A percentile compares a stretch with the other conserved stretches of the same genome.
Evolutionary conservation across 495 filamentous ascomycete genomes (phyloP).

Genomic region (Massariosphaeria phaeospora): DNA sequence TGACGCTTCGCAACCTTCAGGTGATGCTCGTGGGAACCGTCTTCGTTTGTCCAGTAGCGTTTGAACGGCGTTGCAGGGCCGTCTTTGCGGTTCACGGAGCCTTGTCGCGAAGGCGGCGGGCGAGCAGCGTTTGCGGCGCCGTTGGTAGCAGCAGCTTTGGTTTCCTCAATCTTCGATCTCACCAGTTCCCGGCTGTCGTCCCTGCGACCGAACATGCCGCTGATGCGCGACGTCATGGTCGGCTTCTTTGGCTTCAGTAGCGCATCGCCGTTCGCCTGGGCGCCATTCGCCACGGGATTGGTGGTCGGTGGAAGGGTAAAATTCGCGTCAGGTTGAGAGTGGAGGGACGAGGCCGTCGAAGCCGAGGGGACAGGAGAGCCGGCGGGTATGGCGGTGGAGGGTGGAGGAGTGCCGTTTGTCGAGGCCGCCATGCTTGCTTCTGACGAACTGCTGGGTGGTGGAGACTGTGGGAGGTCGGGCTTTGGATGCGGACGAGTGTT

Average conservation of each 20-base stretch:
- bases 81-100: conserved; percentile 36
- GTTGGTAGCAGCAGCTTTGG: conserved; percentile 22
- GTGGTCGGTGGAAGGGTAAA: conserved; percentile 22
- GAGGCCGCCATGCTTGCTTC: conserved; percentile 26
- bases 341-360: conserved; percentile 31
- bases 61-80: conserved; percentile 37
- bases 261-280: conserved; percentile 19
- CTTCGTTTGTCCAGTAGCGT: conserved; percentile 56
- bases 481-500: not conserved
- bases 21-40: conserved; percentile 77
- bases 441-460: too few species aligned
- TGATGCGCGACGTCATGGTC: conserved; percentile 39
- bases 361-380: conserved; percentile 28
- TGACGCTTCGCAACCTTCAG: conserved; percentile 83
- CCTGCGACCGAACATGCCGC: conserved; percentile 40
- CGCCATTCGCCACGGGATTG: not conserved
- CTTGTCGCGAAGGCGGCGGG: conserved; percentile 27
- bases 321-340: conserved; percentile 30
- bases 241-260: conserved; percentile 34
- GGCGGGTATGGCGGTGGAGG: conserved; percentile 15
- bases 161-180: conserved; percentile 27
- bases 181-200: conserved; percentile 32
- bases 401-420: conserved; percentile 14
- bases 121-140: conserved; percentile 6
- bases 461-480: not conserved